Percentiles rank a stretch among this genome's conserved stretches.
Evolutionary conservation across 345 rosid genomes (phyloP).

Genomic region (Eucalyptus erythrocorys): DNA sequence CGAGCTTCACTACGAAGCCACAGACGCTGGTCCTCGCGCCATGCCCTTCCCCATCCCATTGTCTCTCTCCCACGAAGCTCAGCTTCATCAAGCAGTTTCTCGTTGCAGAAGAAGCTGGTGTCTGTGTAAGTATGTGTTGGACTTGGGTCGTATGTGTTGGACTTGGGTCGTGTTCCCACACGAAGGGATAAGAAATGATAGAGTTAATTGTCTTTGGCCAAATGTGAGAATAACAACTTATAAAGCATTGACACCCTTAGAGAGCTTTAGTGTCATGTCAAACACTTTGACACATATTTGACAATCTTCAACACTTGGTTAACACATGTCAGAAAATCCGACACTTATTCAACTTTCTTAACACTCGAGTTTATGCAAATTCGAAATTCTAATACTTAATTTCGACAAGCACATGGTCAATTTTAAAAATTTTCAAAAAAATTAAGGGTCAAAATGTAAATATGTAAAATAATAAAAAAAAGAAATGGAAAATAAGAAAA

Average conservation of each 20-base stretch:
- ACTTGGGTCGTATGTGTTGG: fast-evolving
- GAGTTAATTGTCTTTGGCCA: too few relatives aligned
- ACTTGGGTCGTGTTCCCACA: fast-evolving
- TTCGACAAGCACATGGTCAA: fast-evolving
- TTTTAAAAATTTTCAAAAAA: too few relatives aligned
- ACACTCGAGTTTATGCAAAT: too few relatives aligned
- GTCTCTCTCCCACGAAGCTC: conserved; percentile 19
- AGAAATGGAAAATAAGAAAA: too few relatives aligned
- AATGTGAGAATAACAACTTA: too few relatives aligned
- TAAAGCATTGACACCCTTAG: fast-evolving
- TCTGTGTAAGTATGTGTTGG: too few relatives aligned
- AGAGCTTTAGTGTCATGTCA: fast-evolving
- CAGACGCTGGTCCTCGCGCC: conserved; percentile 10
- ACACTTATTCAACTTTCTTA: fast-evolving
- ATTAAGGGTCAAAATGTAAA: fast-evolving
- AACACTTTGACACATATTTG: fast-evolving
- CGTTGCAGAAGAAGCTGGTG: too few relatives aligned
- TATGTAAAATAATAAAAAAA: too few relatives aligned
- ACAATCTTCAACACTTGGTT: fast-evolving
- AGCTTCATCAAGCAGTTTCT: conserved; percentile 5
- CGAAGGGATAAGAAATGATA: too few relatives aligned
- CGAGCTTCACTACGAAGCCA: conserved; percentile 23
- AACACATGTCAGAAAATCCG: fast-evolving
- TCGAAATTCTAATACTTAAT: too few relatives aligned
- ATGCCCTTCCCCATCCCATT: conserved; percentile 10